Conservation (phyloP, 1,284 basidiomycete genomes). For the Limonomyces culmigenus region DNA sequence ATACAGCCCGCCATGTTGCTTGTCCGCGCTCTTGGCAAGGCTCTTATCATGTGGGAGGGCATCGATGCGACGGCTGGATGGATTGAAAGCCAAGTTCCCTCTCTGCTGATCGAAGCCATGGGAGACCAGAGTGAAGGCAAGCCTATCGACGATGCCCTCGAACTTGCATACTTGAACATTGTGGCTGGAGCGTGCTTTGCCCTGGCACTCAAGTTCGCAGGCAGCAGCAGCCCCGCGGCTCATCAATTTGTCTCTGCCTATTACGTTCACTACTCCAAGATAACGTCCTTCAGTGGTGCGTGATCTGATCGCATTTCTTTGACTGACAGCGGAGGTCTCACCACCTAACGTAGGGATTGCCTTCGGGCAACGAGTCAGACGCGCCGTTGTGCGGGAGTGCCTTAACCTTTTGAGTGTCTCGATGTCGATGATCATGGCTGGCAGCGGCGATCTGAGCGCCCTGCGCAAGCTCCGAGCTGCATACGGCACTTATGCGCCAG, state of each 20-base stretch:
- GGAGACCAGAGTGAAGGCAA: conserved; percentile 32
- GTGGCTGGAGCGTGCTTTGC: conserved; percentile 84
- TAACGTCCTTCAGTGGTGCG: conserved; percentile 48
- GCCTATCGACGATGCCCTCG: conserved; percentile 56
- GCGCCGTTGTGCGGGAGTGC: conserved; percentile 76
- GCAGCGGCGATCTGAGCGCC: conserved; percentile 87
- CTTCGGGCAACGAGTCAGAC: conserved; percentile 75
- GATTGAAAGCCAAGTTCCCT: conserved; percentile 64
- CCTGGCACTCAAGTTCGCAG: conserved; percentile 85
- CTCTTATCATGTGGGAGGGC: conserved; percentile 79
- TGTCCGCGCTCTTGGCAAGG: conserved; percentile 61
- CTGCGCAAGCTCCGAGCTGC: conserved; percentile 79
- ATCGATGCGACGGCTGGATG: conserved; percentile 64
- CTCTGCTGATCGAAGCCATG: conserved; percentile 43
- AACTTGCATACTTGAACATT: conserved; percentile 81
- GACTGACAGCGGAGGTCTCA: not conserved
- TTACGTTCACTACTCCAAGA: conserved; percentile 61
- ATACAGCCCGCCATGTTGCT: conserved; percentile 83
- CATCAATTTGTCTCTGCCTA: conserved; percentile 70
- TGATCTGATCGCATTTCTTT: conserved; percentile 4
- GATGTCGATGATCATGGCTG: conserved; percentile 86
- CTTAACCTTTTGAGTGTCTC: conserved; percentile 78
- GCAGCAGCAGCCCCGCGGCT: conserved; percentile 77
- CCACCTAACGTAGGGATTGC: conserved; percentile 26
- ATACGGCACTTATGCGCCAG: conserved; percentile 84